Base-by-base conservation (phyloP, 371 early-diverging fungal genomes). In the Choanephora cucurbitarum region DNA sequence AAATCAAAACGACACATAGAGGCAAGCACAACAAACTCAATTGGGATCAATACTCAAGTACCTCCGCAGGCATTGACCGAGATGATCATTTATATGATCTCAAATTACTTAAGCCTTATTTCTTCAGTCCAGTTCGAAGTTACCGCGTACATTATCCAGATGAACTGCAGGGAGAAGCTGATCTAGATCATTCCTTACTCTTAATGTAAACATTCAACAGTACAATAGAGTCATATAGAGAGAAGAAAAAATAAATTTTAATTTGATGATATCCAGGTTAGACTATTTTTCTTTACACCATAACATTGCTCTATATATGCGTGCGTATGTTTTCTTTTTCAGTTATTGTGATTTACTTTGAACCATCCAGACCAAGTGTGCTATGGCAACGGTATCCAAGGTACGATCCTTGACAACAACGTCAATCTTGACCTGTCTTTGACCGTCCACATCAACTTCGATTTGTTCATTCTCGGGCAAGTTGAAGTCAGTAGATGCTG, bases 21-120 rank as follows among this genome's bases (percentile, higher is more conserved):
- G 89, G 87, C 5, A 67, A 72, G 45, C 83, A 85, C 50, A 88
- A 91, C 69, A 88, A 87, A 53, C 66, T 91, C 9, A 32, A 44
- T 1, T 91, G 89, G 91, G 53, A 75, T 32, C 67, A 75, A 18
- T 84, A 82, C 41, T 31, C 40, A n/a, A 77, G 75, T 41, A 47
- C 44, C 1, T 61, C 64, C 15, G 49, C 56, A 14, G 57, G 57
- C 8, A 61, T 58, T 0, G 64, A 66, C 19, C 52, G 69, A 23
- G 64, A 58, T 14, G 62, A 61, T 6, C 52, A 57, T 32, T 23
- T 47, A 1, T 73, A 67, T 60, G 75, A 79, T 52, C 57, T 79
- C 8, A 73, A 72, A 24, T 24, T 64, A 18, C 64, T 79, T 52
- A 79, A 79, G 39, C 66, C 75, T 6, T 79, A 66, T 39, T 75